Percentiles rank a stretch among this genome's conserved stretches.
Conservation (phyloP, 352 stramenopile genomes). For the Pythium monospermum region DNA sequence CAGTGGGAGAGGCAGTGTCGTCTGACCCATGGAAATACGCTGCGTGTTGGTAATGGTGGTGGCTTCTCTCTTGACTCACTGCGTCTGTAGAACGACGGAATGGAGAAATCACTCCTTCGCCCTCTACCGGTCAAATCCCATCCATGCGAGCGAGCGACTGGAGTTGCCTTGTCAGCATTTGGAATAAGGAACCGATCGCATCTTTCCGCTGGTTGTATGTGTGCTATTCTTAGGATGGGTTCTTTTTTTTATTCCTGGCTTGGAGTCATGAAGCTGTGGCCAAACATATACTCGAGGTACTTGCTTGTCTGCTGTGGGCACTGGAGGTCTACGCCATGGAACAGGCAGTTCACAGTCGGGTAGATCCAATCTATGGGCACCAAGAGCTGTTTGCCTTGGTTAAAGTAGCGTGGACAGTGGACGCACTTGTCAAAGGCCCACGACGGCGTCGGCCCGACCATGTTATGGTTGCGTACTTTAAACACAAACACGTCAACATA, state of each 20-base stretch:
- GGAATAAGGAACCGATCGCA: too few species aligned
- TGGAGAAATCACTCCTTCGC: too few species aligned
- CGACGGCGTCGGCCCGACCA: constrained; percentile 14
- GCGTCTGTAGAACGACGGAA: too few species aligned
- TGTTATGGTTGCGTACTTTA: constrained; percentile 3
- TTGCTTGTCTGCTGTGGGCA: constrained; percentile 13
- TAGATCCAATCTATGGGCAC: constrained; percentile 22
- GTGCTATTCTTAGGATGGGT: too few species aligned
- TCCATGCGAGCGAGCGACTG: too few species aligned
- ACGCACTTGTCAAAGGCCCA: constrained; percentile 16
- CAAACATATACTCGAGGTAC: constrained; percentile 22
- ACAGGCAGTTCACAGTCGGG: background rate
- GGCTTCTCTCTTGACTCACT: too few species aligned
- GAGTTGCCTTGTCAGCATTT: too few species aligned
- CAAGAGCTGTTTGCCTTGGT: constrained; percentile 2
- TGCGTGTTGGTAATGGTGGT: too few species aligned
- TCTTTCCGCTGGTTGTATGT: too few species aligned
- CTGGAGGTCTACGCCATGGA: constrained; percentile 11
- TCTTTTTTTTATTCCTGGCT: background rate
- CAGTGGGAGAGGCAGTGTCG: too few species aligned
- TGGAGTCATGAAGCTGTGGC: constrained; percentile 1
- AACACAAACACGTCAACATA: background rate
- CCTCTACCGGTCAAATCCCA: too few species aligned
- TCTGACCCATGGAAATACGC: too few species aligned
- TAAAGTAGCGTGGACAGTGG: background rate